phyloP scores from a whole-genome alignment of 2,329 filamentous ascomycete genomes.

The Elsinoe australis region DNA sequence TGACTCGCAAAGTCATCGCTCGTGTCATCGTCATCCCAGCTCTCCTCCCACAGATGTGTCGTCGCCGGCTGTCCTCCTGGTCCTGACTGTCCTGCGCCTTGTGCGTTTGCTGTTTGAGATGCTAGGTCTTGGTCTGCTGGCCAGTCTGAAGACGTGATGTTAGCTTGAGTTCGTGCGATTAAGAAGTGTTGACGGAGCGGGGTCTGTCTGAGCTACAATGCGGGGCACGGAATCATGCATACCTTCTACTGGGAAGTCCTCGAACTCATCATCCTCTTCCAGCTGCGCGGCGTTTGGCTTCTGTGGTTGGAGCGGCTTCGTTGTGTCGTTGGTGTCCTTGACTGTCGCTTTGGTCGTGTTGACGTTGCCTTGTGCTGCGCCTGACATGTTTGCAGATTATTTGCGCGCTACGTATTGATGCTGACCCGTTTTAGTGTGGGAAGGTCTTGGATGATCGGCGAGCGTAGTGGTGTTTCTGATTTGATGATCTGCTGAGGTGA shows the following conservation, averaged over 20 bases:
- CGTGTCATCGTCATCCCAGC: constrained; percentile 98
- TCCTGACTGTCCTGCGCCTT: constrained; percentile 33
- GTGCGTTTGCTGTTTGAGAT: constrained; percentile 41
- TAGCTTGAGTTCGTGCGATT: not conserved
- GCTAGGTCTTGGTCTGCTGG: constrained; percentile 72
- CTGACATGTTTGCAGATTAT: constrained; percentile 39
- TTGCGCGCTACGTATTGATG: not conserved
- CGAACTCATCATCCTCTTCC: constrained; percentile 98
- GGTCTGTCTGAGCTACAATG: too few relatives aligned
- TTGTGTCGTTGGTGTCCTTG: constrained; percentile 34
- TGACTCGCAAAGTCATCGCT: constrained; percentile 94
- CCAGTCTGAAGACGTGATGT: constrained; percentile 67
- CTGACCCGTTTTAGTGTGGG: too few relatives aligned
- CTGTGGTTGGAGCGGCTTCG: constrained; percentile 49
- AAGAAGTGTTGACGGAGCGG: too few relatives aligned
- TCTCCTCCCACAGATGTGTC: constrained; percentile 94
- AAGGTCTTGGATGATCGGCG: not conserved
- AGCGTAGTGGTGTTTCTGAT: not conserved
- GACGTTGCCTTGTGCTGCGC: constrained; percentile 33
- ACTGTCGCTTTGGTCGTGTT: constrained; percentile 36
- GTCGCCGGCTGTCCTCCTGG: constrained; percentile 19
- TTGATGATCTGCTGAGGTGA: not conserved
- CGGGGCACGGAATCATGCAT: constrained; percentile 19
- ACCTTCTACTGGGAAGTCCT: constrained; percentile 98
- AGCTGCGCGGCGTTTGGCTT: constrained; percentile 62